Base-by-base conservation (phyloP, 208 protist genomes). In the Leishmania tarentolae region DNA sequence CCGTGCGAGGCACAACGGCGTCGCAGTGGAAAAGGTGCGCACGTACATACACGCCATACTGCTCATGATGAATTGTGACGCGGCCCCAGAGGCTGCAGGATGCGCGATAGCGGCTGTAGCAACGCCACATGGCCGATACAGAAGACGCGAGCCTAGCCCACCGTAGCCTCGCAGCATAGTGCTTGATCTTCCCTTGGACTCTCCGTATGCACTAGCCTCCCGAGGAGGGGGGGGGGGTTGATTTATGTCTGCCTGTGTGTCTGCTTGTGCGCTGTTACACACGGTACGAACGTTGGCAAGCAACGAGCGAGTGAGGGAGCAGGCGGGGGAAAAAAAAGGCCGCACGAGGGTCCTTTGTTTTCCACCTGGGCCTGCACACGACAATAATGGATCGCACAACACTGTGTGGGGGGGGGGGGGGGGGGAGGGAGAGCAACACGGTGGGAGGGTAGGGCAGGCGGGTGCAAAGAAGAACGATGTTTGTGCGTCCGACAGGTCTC, bases 1-100 rank as follows among this genome's bases (percentile, higher is more conserved):
- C 24, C 94, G 86, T 15, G 72, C 91, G 6, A 88, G 74, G n/a
- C 17, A 61, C 24, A 65, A 21, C 19, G 63, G 19, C 28, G 85
- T 89, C 9, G 56, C 52, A 13, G 52, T 76, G 73, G 53, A 70
- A 56, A 79, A 61, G n/a, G 24, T 11, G 4, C 82, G 76, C 28
- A 37, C 70, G n/a, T 44, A 56, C 35, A 44, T 35, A 24, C 15
- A 57, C 40, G 40, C 37, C 4, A 2, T 21, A 21, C 47, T 74
- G 53, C 65, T 80, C 63, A 21, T 31, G 56, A 65, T 46, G 53
- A 31, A 35, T 19, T 37, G 35, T 50, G 17, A 8, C 56, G 13
- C 74, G 37, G n/a, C 5, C 11, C 52, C 24, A 56, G 3, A 5
- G 63, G 42, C 24, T 71, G 56, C 3, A 69, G 80, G 40, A 31